Percentiles rank a stretch among this genome's conserved stretches.
Evolutionary conservation across 2,329 filamentous ascomycete species (phyloP).

Genomic region (Ophiosphaerella korrae): DNA sequence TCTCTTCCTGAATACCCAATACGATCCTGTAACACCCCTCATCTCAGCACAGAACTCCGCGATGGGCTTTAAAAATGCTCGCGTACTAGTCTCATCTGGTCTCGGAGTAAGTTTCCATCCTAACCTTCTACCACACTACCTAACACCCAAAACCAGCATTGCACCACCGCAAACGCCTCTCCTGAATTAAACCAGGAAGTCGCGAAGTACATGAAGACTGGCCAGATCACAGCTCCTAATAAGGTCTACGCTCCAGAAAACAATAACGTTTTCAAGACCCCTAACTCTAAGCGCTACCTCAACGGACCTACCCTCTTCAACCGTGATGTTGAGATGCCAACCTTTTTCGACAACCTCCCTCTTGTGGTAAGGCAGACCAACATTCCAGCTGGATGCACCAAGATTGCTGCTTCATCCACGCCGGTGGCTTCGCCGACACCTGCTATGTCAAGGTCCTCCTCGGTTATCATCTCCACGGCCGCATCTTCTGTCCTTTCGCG

Average conservation of each 20-base stretch:
- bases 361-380: not conserved
- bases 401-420: constrained; percentile 2
- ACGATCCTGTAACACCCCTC: constrained; percentile 6
- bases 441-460: not conserved
- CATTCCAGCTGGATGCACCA: constrained; percentile 2
- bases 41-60: constrained; percentile 4
- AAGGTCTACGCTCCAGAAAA: not conserved
- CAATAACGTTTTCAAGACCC: not conserved
- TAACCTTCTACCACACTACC: not conserved
- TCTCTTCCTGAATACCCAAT: constrained; percentile 8
- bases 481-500: not conserved
- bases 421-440: not conserved
- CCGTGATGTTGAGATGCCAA: not conserved
- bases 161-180: not conserved
- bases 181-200: not conserved
- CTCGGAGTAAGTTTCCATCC: constrained; percentile 1
- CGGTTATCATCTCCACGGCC: not conserved
- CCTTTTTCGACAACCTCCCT: not conserved
- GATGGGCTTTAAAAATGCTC: not conserved
- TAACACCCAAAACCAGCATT: not conserved
- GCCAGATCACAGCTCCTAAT: not conserved
- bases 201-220: constrained; percentile 1
- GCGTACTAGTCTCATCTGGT: constrained; percentile 1
- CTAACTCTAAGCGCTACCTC: not conserved
- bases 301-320: not conserved